Evolutionary conservation across 1,284 basidiomycete species (phyloP), one percentile per base, ranked within the genome.

Genomic region (Apiotrichum veenhuisii): DNA sequence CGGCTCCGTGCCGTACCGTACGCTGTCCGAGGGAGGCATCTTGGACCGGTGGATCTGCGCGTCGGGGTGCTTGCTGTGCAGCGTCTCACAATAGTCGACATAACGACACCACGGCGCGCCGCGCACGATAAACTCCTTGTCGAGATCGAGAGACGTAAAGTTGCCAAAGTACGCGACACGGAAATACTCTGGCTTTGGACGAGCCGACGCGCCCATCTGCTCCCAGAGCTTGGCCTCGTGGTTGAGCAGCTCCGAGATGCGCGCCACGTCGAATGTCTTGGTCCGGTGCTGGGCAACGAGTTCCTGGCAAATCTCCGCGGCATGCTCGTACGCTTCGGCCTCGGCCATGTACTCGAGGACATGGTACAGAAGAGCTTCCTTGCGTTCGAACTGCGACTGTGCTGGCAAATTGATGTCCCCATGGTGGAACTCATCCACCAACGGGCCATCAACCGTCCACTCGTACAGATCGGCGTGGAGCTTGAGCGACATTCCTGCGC

Each of bases 241-340:
- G 37, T 83, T 81, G 38, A 94, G 79, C 48, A 95, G 87, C 71
- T 94, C 91, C 0, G 90, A 85, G 10, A 95, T 80, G 54, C 90
- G 87, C 22, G 80, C 81, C 63, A 96, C 93, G 72, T 94, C 89
- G 78, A 89, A 96, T 2, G 91, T 93, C 36, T 89, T 81, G 69
- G 85, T 85, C 11, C 87, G 83, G 76, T 96, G 92, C 68, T 95
- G 90, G 59, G 81, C 82, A 14, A 86, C 86, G 14, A 96, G 79
- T 66, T 95, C 93, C 76, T 90, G 89, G 78, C 91, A 96, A 54
- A 98, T 88, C 59, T 91, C 89, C 51, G 96, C 85, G 2, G 92
- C 93, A 54, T 85, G 88, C 76, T 98, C 95, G 85, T 92, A 98
- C 5, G 95, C 93, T 70, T 95, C 92, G 2, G 94, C 95, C 76